A percentile compares a stretch with the other conserved stretches of the same genome.
Conservation (phyloP, 2,329 filamentous ascomycete genomes). For the Plectosphaerella sp. region DNA sequence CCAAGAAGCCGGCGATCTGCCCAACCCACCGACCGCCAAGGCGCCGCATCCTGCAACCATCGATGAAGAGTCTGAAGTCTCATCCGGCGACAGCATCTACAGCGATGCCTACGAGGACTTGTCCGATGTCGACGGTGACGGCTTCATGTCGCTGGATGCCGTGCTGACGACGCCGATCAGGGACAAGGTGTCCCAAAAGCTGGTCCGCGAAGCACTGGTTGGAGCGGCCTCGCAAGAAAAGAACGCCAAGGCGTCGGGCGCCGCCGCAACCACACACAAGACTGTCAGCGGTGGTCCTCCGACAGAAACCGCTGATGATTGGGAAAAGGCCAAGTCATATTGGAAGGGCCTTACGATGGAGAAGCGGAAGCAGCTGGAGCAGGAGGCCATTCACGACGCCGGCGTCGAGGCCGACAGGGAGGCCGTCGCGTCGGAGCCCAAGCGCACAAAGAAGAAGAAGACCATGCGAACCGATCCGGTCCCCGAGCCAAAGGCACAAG, state of each 20-base stretch:
- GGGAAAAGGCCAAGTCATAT: conserved; percentile 65
- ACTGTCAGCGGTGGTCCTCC: not conserved
- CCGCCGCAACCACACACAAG: not conserved
- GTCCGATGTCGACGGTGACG: conserved; percentile 58
- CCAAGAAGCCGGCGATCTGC: not conserved
- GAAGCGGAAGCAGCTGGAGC: conserved; percentile 58
- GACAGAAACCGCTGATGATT: conserved; percentile 40
- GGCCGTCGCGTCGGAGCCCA: conserved; percentile 19
- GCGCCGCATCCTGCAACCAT: not conserved
- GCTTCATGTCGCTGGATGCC: conserved; percentile 70
- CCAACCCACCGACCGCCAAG: not conserved
- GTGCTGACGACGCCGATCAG: conserved; percentile 34
- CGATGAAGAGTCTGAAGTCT: conserved; percentile 31
- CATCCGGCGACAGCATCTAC: conserved; percentile 57
- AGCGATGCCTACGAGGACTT: conserved; percentile 75
- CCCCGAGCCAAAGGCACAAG: conserved; percentile 10
- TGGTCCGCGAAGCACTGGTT: conserved; percentile 7
- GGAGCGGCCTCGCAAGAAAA: not conserved
- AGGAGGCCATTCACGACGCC: conserved; percentile 50
- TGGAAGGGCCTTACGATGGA: conserved; percentile 64
- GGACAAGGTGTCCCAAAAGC: conserved; percentile 9
- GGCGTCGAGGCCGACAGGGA: conserved; percentile 42
- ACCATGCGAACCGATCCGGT: conserved; percentile 10
- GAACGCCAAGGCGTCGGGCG: not conserved
- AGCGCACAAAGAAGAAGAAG: conserved; percentile 28